Base-by-base conservation (phyloP, 192 early-diverging fungal genomes). In the Dissophora globulifera region DNA sequence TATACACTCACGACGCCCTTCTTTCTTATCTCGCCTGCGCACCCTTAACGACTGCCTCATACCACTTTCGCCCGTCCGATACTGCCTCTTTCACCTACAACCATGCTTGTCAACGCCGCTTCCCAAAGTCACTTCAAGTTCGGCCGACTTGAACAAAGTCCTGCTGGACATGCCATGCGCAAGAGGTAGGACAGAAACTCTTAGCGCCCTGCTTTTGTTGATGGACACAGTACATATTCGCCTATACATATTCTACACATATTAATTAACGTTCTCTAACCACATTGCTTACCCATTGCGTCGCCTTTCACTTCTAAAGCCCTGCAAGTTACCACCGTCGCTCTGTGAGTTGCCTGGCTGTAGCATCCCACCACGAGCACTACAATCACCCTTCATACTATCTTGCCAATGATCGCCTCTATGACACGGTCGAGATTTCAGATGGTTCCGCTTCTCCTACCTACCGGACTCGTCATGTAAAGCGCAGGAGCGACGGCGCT, bases 301-400 rank as follows among this genome's bases (percentile, higher is more conserved):
- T 45, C 6, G 11, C 25, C 20, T 58, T 11, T 26, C 15, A 9
- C n/a, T 30, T 26, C 31, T 50, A 19, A 7, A 76, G 72, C 27
- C 51, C 63, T 25, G 25, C 15, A 10, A 67, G 50, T 50, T 75
- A 76, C 26, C 72, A 76, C 30, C 72, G 72, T 13, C 72, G 72
- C 46, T 51, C 72, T 43, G 72, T 76, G 17, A 76, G 72, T 47
- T 76, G 72, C 46, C n/a, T 76, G 27, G 72, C 72, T 15, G 64
- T 76, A 7, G 72, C 72, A 5, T 66, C 72, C 15, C 58, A 60
- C 20, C 58, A 76, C 29, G 63, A 62, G 47, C 72, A 76, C 40
- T 76, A 76, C 30, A 59, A 76, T 19, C 63, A 67, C 31, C 58
- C 64, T 3, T 60, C 63, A 16, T 76, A 76, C 40, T 50, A 46